Evolutionary conservation across 2,329 filamentous ascomycete species (phyloP), one percentile per base, ranked within the genome.

Genomic region (Colletotrichum graminicola): DNA sequence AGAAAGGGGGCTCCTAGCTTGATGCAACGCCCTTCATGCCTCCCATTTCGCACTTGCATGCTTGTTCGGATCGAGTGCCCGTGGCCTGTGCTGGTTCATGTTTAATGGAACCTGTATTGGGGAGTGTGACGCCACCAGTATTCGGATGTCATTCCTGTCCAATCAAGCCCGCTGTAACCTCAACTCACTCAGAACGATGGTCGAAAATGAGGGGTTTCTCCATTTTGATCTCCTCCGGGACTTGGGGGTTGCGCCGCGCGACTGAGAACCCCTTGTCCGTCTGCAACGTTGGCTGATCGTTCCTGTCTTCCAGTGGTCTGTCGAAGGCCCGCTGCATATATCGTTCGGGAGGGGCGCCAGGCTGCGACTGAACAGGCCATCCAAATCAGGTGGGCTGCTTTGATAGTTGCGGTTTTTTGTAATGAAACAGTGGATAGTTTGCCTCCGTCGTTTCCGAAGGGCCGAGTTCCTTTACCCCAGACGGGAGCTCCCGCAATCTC

Each of bases 361-460:
- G 57, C 10, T n/a, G 36, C 34, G 43, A 26, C 61, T 51, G 26
- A 2, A 39, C 6, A 12, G 6, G 6, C 16, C n/a, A n/a, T 62
- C 45, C 47, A 21, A n/a, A 26, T 51, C 32, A 26, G 32, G 12
- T 23, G n/a, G 18, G 23, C 5, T 62, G 29, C 43, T 62, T 51
- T 8, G 32, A 26, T 23, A 18, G 3, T 23, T 51, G 4, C 26
- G 45, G 16, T 14, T 29, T 32, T 21, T 52, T 26, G 45, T n/a
- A 6, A 14, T 18, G 5, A n/a, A n/a, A 43, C 36, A 34, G 16
- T 63, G 23, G 21, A 26, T 34, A 18, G 6, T 11, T 10, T 23
- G 11, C n/a, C 65, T 64, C 68, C 68, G 68, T 64, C 68, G 68
- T 68, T 36, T 71, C 68, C 65, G 59, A 64, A 71, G 68, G 68